Conservation (phyloP, 208 protist genomes). For the Kentomonas sorsogonicus region DNA sequence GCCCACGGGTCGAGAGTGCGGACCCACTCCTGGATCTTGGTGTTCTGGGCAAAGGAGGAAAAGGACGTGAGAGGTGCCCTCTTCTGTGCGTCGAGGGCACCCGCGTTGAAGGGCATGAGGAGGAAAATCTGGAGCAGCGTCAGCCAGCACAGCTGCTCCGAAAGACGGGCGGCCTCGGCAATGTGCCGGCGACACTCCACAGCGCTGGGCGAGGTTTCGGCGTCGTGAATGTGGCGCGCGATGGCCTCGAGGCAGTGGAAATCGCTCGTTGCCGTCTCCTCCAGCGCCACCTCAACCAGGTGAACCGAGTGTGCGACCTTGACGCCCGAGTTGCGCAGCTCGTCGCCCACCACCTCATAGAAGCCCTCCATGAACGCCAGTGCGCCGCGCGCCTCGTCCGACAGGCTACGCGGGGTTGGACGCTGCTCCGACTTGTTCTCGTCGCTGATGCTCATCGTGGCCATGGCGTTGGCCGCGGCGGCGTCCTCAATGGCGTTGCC, state of each 20-base stretch:
- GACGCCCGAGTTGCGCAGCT: conserved; percentile 12
- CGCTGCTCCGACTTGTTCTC: too few species aligned
- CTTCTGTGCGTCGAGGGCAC: conserved; percentile 1
- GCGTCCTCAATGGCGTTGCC: conserved; percentile 1
- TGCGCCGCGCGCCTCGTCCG: conserved; percentile 1
- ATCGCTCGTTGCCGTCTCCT: background rate
- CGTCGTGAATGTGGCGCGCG: conserved; percentile 15
- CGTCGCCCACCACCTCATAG: conserved; percentile 9
- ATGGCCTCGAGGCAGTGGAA: conserved; percentile 13
- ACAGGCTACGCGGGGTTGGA: too few species aligned
- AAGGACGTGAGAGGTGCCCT: conserved; percentile 26
- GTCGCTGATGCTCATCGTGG: too few species aligned
- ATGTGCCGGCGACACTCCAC: conserved; percentile 17
- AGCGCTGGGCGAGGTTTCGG: conserved; percentile 14
- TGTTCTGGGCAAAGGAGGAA: conserved; percentile 24
- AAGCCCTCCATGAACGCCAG: conserved; percentile 27
- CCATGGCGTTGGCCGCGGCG: background rate
- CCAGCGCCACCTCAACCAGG: background rate
- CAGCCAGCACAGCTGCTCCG: conserved; percentile 59
- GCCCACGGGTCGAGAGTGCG: conserved; percentile 71
- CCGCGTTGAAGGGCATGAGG: conserved; percentile 13
- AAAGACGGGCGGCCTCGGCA: conserved; percentile 16
- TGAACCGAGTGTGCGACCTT: conserved; percentile 9
- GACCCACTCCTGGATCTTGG: conserved; percentile 35
- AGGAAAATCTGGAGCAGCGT: conserved; percentile 62